Evolutionary conservation across 768 basidiomycete species (phyloP).

Genomic region (Russula abietina): DNA sequence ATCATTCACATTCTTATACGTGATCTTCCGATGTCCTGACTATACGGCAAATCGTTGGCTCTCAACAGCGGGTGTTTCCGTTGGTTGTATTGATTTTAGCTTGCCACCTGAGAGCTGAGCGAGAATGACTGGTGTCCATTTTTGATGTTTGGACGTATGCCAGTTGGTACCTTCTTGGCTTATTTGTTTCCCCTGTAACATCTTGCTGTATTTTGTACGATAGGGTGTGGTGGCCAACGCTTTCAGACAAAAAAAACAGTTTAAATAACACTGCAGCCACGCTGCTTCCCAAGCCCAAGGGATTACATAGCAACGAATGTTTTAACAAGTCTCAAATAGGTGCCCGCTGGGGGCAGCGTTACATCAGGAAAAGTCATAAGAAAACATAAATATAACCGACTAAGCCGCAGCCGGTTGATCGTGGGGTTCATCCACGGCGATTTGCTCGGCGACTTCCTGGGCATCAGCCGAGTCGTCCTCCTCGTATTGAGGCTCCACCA

Average conservation of each 20-base stretch:
- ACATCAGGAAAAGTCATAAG: slow-evolving; percentile 7
- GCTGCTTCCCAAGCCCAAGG: background rate
- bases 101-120: slow-evolving; percentile 10
- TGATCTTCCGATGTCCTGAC: background rate
- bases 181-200: background rate
- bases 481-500: slow-evolving; percentile 13
- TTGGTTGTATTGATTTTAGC: slow-evolving; percentile 22
- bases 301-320: slow-evolving; percentile 5
- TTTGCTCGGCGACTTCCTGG: slow-evolving; percentile 19
- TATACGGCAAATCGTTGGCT: background rate
- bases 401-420: slow-evolving; percentile 9
- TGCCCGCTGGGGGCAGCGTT: background rate
- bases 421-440: slow-evolving; percentile 4
- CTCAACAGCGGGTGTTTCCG: background rate
- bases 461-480: slow-evolving; percentile 14
- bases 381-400: slow-evolving; percentile 17
- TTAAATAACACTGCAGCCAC: background rate
- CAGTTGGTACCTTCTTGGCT: background rate
- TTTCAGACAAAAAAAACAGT: background rate
- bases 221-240: background rate
- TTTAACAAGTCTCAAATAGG: background rate
- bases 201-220: background rate
- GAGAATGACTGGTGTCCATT: background rate
- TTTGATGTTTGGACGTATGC: background rate
- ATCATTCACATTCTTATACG: background rate